A percentile compares a stretch with the other conserved stretches of the same genome.
phyloP scores from a whole-genome alignment of 805 yeast species.

The Myxozyma mucilagina region DNA sequence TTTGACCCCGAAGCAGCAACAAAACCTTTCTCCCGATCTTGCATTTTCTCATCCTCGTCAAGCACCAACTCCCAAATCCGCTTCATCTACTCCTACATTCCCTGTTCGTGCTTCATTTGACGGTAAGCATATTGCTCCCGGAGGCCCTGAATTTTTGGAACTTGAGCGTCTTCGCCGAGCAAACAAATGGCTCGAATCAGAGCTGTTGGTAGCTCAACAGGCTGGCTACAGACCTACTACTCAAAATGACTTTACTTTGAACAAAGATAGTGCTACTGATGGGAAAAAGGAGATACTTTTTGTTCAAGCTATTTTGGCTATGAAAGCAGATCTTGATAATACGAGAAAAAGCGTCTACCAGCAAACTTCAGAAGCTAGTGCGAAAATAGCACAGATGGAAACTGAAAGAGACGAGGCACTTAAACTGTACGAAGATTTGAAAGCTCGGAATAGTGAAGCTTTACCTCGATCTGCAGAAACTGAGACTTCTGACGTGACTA shows the following conservation, averaged over 20 bases:
- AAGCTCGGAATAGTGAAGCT: not conserved
- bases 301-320: constrained; percentile 25
- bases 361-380: constrained; percentile 23
- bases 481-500: not conserved
- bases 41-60: constrained; percentile 6
- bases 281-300: constrained; percentile 3
- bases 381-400: constrained; percentile 16
- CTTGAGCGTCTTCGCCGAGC: constrained; percentile 18
- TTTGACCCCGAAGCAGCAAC: not conserved
- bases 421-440: constrained; percentile 7
- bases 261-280: not conserved
- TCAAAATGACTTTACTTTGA: constrained; percentile 7
- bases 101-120: constrained; percentile 2
- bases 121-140: not conserved
- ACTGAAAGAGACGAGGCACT: constrained; percentile 18
- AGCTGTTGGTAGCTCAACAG: constrained; percentile 32
- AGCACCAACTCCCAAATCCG: constrained; percentile 6
- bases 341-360: constrained; percentile 16
- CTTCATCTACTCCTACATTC: not conserved
- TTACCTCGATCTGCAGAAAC: not conserved
- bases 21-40: not conserved
- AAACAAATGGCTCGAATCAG: constrained; percentile 33
- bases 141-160: constrained; percentile 5
- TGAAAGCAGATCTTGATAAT: constrained; percentile 31
- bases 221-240: constrained; percentile 24